Evolutionary conservation across 2,329 filamentous ascomycete species (phyloP), one percentile per base, ranked within the genome.

Genomic region (Penicillium corylophilum): DNA sequence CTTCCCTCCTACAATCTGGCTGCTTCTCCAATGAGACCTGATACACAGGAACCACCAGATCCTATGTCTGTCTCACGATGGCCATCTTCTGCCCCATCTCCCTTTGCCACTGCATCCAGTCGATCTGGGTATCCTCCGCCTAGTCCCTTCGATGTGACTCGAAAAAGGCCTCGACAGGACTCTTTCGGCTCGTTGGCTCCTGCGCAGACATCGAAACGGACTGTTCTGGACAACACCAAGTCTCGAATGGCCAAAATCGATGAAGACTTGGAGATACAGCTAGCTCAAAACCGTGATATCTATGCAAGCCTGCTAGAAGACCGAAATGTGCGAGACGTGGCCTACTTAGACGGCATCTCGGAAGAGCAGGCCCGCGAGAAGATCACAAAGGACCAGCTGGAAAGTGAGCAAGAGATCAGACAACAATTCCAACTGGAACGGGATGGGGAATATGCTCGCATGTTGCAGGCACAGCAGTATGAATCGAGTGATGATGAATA

Each of bases 361-460:
- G 43, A 44, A 15, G 50, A 33, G 4, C 23, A 54, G 26, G 44
- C 46, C 5, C 33, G 71, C 3, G 48, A 51, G 16, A 60, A 55
- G n/a, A 52, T 71, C 10, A 59, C 58, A 39, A 57, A 64, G 26
- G 70, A 73, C 45, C 63, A 69, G 29, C 55, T 44, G 20, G 58
- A 59, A 10, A 48, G 43, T 9, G 52, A 54, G 24, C 48, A 44
- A 16, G 46, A 35, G 2, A 57, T 62, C 45, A 38, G 47, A 20
- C 36, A 33, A 15, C 24, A 48, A 5, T 54, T 48, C 12, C 60
- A 57, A 33, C 28, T 56, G 16, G 51, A 56, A 28, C 64, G 58
- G 29, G 73, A 75, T 50, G 71, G 57, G n/a, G 69, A 70, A 53
- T 60, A 71, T 50, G 74, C 74, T 29, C 68, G 69, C 41, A 65